phyloP scores from a whole-genome alignment of 345 rosid species.

The Noccaea bulbosa region DNA sequence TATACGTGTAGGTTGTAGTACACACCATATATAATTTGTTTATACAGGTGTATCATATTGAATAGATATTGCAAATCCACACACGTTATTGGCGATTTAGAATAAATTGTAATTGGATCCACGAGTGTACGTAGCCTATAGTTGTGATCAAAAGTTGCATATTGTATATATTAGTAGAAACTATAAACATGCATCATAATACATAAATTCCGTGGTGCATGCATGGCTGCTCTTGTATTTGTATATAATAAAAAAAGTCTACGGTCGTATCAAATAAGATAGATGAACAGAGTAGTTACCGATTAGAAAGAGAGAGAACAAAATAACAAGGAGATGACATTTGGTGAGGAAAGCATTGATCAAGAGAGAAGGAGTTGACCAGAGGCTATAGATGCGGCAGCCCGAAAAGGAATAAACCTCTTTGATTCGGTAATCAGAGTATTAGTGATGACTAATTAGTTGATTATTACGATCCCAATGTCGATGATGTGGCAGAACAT shows the following conservation, averaged over 20 bases:
- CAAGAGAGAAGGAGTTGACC: conserved; percentile 23
- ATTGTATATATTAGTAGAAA: background rate
- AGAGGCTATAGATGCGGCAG: conserved; percentile 25
- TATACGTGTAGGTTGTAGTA: background rate
- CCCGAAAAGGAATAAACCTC: conserved; percentile 39
- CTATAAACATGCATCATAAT: background rate
- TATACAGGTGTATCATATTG: background rate
- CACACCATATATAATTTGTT: background rate
- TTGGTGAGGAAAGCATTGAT: background rate
- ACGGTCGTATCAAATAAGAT: background rate
- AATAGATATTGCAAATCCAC: background rate
- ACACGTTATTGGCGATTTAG: background rate
- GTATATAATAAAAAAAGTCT: background rate
- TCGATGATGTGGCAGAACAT: conserved; percentile 31
- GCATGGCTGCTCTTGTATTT: conserved; percentile 10
- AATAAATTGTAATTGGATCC: background rate
- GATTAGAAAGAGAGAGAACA: background rate
- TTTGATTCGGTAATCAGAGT: conserved; percentile 29
- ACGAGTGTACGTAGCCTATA: conserved; percentile 3
- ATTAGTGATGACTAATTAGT: background rate
- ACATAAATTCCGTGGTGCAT: conserved; percentile 25
- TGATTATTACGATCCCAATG: background rate
- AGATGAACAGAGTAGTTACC: background rate
- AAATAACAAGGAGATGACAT: background rate
- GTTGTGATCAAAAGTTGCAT: background rate